Evolutionary conservation across 2,329 filamentous ascomycete species (phyloP).

Genomic region (Ilyonectria destructans): DNA sequence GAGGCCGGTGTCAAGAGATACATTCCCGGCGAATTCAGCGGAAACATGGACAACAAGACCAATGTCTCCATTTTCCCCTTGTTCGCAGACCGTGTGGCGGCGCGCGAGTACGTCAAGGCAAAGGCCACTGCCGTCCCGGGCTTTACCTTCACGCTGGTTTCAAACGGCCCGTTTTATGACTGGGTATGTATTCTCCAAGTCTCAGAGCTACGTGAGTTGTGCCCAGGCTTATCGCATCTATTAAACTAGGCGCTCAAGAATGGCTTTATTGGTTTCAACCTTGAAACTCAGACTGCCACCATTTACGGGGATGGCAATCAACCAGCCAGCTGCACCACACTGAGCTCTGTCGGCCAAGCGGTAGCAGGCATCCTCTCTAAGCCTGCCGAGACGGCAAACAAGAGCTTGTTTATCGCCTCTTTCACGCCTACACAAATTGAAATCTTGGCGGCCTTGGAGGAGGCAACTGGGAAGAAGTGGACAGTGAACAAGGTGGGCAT

Average conservation of each 20-base stretch:
- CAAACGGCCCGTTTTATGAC: neutral
- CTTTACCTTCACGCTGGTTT: neutral
- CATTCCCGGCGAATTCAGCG: neutral
- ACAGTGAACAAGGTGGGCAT: neutral
- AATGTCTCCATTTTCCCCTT: neutral
- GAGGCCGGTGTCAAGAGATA: neutral
- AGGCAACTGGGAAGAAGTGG: neutral
- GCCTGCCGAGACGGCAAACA: neutral
- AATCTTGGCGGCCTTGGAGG: neutral
- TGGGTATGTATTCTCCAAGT: neutral
- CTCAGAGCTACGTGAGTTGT: neutral
- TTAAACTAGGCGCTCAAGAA: neutral
- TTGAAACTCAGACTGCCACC: neutral
- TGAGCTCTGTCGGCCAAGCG: conserved; percentile 1
- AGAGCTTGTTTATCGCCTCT: neutral
- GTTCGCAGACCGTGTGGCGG: neutral
- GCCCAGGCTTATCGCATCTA: neutral
- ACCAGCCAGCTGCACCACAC: neutral
- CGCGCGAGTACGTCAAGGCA: neutral
- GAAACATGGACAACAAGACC: neutral
- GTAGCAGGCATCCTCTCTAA: neutral
- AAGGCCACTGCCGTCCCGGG: neutral
- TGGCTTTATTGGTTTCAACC: neutral
- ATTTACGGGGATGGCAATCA: neutral
- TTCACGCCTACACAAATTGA: neutral